These are phyloP conservation scores for Brassica nigra DNA, from an alignment of 345 rosid species.

Conservation along the genomic window DNA sequence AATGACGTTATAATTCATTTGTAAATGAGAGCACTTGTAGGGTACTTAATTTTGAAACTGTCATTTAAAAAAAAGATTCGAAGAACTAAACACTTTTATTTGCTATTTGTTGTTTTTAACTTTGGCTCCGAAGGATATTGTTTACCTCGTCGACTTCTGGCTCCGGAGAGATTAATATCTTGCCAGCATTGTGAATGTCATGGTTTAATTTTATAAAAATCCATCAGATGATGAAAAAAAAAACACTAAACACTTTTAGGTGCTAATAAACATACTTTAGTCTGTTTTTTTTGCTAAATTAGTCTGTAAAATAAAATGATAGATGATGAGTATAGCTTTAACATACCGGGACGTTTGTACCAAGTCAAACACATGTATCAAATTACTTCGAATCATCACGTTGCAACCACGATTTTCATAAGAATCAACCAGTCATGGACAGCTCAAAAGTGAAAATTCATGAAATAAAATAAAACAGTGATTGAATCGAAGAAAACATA, in stretches of 20 bases:
- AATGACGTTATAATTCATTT: background rate
- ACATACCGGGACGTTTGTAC: background rate
- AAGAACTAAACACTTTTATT: background rate
- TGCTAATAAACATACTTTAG: background rate
- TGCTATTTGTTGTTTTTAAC: no score
- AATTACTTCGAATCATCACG: background rate
- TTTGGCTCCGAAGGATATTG: no score
- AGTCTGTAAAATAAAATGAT: slow-evolving; percentile 3
- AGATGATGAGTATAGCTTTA: background rate
- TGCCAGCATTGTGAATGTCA: no score
- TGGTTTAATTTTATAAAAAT: no score
- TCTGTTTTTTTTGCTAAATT: no score
- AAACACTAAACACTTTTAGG: background rate
- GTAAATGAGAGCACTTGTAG: background rate
- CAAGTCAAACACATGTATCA: background rate
- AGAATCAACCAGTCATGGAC: background rate
- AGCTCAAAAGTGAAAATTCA: background rate
- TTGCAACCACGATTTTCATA: slow-evolving; percentile 7
- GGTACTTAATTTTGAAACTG: background rate
- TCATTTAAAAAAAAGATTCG: background rate
- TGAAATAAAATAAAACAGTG: background rate
- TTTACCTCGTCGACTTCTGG: no score
- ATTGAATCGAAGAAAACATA: background rate
- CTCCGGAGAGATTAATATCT: no score
- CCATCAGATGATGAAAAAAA: no score